phyloP scores from a whole-genome alignment of 371 early-diverging fungal genomes.

The Blakeslea trispora region DNA sequence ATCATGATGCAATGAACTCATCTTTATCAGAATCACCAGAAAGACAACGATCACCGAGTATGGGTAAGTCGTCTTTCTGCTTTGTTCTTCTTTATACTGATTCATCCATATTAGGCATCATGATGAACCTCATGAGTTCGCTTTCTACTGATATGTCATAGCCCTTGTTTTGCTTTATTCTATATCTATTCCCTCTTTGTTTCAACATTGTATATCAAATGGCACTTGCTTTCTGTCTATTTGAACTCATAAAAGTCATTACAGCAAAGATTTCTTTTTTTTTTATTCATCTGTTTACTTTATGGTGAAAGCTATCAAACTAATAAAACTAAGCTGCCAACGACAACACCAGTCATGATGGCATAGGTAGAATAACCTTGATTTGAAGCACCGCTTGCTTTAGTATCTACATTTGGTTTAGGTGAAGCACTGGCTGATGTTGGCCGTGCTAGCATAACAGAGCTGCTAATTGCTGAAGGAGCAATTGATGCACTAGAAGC shows the following conservation, averaged over 20 bases:
- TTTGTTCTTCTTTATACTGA: background rate
- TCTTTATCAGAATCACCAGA: slow-evolving; percentile 19
- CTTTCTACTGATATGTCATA: slow-evolving; percentile 24
- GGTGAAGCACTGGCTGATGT: background rate
- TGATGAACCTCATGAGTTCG: slow-evolving; percentile 39
- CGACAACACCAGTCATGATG: background rate
- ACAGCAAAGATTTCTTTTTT: too few species aligned
- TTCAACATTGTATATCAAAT: too few species aligned
- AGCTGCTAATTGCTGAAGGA: background rate
- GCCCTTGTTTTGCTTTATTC: too few species aligned
- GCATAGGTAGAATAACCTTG: background rate
- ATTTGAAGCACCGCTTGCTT: background rate
- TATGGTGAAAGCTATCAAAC: too few species aligned
- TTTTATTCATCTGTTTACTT: too few species aligned
- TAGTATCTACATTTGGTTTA: background rate
- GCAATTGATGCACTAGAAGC: too few species aligned
- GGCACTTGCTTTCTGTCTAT: too few species aligned
- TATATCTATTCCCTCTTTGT: too few species aligned
- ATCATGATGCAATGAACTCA: too few species aligned
- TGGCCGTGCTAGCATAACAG: too few species aligned
- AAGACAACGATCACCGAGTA: slow-evolving; percentile 32
- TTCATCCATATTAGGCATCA: slow-evolving; percentile 33
- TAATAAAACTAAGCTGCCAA: background rate
- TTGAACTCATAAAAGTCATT: too few species aligned
- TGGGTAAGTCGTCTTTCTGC: slow-evolving; percentile 22